Conservation (phyloP, 2,329 filamentous ascomycete genomes). For the Malbranchea cinnamomea region DNA sequence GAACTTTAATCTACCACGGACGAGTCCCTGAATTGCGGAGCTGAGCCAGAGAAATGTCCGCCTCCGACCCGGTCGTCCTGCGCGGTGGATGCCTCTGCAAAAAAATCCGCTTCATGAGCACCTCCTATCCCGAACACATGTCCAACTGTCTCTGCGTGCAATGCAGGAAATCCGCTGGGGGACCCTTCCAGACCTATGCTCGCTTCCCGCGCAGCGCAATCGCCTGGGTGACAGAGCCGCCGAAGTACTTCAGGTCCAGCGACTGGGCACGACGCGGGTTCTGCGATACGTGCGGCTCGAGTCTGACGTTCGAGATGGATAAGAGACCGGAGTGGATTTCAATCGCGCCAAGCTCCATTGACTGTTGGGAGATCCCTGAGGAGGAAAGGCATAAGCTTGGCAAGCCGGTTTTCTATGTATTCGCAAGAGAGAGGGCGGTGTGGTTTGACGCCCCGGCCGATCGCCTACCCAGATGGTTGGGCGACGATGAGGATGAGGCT, state of each 20-base stretch:
- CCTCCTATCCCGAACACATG: conserved; percentile 20
- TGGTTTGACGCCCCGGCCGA: conserved; percentile 27
- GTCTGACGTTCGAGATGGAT: conserved; percentile 30
- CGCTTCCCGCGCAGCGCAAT: conserved; percentile 22
- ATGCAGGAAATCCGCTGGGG: conserved; percentile 35
- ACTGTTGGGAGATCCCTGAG: conserved; percentile 24
- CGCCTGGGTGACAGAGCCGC: conserved; percentile 20
- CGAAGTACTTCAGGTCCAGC: conserved; percentile 22
- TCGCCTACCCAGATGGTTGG: conserved; percentile 17
- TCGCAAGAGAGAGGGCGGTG: conserved; percentile 25
- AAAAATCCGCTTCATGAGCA: conserved; percentile 27
- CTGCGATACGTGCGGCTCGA: conserved; percentile 33
- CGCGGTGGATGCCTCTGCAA: conserved; percentile 32
- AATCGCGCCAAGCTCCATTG: conserved; percentile 28
- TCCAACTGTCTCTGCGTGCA: conserved; percentile 34
- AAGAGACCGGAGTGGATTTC: conserved; percentile 17
- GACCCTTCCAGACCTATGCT: conserved; percentile 30
- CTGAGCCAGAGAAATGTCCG: too few species aligned
- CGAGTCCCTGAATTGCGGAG: too few species aligned
- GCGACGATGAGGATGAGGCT: conserved; percentile 12
- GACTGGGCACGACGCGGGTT: conserved; percentile 29
- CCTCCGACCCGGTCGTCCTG: conserved; percentile 11
- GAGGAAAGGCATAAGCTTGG: conserved; percentile 15
- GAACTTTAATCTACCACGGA: too few species aligned
- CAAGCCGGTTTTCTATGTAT: conserved; percentile 27